phyloP scores from a whole-genome alignment of 164 flowering plant genomes.

The Sedum album region DNA sequence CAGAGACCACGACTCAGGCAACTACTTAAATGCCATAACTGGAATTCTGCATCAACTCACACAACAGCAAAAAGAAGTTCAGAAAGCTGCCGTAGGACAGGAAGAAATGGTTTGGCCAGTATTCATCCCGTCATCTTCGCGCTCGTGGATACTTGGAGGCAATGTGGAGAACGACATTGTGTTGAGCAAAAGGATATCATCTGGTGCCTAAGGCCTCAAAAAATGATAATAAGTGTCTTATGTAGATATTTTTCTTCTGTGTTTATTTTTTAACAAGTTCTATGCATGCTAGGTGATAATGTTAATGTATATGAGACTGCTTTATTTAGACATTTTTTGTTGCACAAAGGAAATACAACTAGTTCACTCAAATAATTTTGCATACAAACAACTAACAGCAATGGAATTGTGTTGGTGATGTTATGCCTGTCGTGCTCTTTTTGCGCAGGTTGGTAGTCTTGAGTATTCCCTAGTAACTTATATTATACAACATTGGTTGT shows the following conservation, averaged over 20 bases:
- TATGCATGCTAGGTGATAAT: no score
- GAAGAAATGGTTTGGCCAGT: constrained; percentile 52
- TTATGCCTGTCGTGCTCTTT: no score
- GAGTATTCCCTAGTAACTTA: no score
- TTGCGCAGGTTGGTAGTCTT: no score
- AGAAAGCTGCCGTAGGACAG: constrained; percentile 24
- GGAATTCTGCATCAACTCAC: constrained; percentile 44
- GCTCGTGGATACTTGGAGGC: constrained; percentile 31
- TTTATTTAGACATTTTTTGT: no score
- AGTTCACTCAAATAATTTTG: no score
- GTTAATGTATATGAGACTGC: no score
- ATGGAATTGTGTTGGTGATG: no score
- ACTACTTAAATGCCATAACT: constrained; percentile 68
- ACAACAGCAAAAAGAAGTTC: constrained; percentile 18
- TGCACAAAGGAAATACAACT: no score
- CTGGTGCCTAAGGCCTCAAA: constrained; percentile 10
- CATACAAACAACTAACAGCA: no score
- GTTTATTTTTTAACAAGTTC: no score
- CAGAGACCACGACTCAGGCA: constrained; percentile 87
- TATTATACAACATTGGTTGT: no score
- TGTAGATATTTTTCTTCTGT: not conserved
- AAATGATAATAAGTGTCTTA: not conserved
- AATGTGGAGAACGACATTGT: constrained; percentile 18
- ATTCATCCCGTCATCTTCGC: constrained; percentile 35
- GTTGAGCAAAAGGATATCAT: constrained; percentile 29